Percentiles rank a stretch among this genome's conserved stretches.
Evolutionary conservation across 1,284 basidiomycete species (phyloP).

Genomic region (Lignosus rhinocerotis): DNA sequence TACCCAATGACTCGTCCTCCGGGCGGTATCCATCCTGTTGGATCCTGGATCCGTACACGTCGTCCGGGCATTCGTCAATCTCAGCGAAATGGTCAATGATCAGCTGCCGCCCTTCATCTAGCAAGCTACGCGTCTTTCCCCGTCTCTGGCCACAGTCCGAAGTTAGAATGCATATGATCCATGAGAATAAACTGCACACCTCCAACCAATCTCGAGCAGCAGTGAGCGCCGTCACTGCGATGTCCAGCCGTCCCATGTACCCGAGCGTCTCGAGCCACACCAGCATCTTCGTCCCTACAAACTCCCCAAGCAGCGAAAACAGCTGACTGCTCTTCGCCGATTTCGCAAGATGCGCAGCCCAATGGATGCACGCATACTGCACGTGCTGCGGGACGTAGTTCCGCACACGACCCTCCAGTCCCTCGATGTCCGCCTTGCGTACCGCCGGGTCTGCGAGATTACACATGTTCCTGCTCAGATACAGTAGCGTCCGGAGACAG

Average conservation of each 20-base stretch:
- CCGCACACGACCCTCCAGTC: not conserved
- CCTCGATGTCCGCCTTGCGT: not conserved
- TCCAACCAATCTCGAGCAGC: not conserved
- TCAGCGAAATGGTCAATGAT: not conserved
- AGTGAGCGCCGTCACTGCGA: not conserved
- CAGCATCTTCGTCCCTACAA: not conserved
- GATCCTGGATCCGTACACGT: constrained; percentile 3
- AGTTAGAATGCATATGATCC: not conserved
- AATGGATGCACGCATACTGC: constrained; percentile 9
- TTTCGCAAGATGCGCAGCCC: constrained; percentile 2
- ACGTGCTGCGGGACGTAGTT: not conserved
- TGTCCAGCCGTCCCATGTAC: constrained; percentile 3
- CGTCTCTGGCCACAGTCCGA: not conserved
- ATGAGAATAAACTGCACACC: not conserved
- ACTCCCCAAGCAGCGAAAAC: not conserved
- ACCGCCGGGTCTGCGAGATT: not conserved
- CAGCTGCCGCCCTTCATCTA: not conserved
- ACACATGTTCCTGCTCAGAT: constrained; percentile 4
- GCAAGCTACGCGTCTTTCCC: not conserved
- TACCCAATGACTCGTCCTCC: not conserved
- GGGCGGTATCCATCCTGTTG: not conserved
- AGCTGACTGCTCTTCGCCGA: not conserved
- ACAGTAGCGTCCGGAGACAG: constrained; percentile 4
- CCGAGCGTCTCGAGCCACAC: constrained; percentile 6
- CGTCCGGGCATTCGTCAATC: constrained; percentile 2